phyloP scores from a whole-genome alignment of 257 asterid species.

The Cinchona pubescens region DNA sequence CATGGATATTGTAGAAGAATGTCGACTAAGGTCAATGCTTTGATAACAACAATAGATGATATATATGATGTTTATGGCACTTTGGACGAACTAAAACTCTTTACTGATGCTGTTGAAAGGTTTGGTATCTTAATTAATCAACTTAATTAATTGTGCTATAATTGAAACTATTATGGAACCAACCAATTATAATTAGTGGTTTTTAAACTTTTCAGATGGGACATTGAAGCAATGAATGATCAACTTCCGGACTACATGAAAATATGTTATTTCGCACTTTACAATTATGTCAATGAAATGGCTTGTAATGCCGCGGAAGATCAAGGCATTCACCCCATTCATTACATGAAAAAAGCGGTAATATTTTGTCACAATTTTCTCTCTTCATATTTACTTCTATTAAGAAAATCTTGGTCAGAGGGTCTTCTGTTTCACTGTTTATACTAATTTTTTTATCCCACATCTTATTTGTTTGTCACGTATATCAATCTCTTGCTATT shows the following conservation, averaged over 20 bases:
- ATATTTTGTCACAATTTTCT: too few species aligned
- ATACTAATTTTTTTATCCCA: too few species aligned
- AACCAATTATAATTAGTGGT: too few species aligned
- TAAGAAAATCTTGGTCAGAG: too few species aligned
- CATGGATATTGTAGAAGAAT: constrained; percentile 7
- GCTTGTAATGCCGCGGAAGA: constrained; percentile 15
- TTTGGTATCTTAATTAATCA: neutral
- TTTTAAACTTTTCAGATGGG: neutral
- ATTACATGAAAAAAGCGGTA: constrained; percentile 13
- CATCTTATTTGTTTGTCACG: too few species aligned
- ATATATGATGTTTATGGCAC: constrained; percentile 8
- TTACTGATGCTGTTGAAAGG: constrained; percentile 8
- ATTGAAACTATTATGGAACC: too few species aligned
- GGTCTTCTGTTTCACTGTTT: too few species aligned
- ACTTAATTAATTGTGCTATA: too few species aligned
- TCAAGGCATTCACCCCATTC: neutral
- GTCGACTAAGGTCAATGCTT: neutral
- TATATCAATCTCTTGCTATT: too few species aligned
- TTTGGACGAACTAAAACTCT: neutral
- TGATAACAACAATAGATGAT: constrained; percentile 1
- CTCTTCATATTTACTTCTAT: too few species aligned
- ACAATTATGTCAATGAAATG: constrained; percentile 6
- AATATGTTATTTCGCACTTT: constrained; percentile 14
- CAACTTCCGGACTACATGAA: constrained; percentile 24
- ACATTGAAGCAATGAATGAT: neutral